Evolutionary conservation across 352 stramenopile genomes (phyloP).

Genomic region (Plasmopara viticola): DNA sequence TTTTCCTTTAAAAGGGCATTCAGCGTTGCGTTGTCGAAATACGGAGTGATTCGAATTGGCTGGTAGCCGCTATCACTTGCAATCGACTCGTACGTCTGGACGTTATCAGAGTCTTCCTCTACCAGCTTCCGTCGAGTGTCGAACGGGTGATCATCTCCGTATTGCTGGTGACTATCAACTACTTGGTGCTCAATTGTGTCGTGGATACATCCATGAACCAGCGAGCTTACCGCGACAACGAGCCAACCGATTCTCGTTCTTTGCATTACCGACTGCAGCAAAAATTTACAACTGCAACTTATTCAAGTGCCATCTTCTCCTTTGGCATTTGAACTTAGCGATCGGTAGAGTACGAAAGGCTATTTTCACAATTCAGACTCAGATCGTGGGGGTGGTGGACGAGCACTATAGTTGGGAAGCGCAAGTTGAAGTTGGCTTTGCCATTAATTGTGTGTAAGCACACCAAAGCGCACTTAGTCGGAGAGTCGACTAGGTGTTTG

Average conservation of each 20-base stretch:
- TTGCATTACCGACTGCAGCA: background rate
- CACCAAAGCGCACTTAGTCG: background rate
- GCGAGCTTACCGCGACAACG: background rate
- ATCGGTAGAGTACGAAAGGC: background rate
- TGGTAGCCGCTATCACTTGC: slow-evolving; percentile 26
- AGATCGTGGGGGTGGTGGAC: background rate
- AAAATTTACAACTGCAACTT: slow-evolving; percentile 8
- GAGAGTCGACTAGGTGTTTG: background rate
- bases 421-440: background rate
- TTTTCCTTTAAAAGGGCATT: slow-evolving; percentile 33
- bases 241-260: slow-evolving; percentile 2
- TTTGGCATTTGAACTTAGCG: background rate
- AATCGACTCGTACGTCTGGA: slow-evolving; percentile 38
- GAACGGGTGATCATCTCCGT: slow-evolving; percentile 24
- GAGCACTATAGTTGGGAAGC: background rate
- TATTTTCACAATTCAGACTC: background rate
- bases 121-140: slow-evolving; percentile 5
- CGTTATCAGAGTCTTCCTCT: slow-evolving; percentile 15
- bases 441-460: background rate
- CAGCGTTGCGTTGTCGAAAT: slow-evolving; percentile 59
- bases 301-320: background rate
- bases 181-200: slow-evolving; percentile 26
- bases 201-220: slow-evolving; percentile 24
- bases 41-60: slow-evolving; percentile 64
- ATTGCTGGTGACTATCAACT: slow-evolving; percentile 17